Evolutionary conservation across 2,329 filamentous ascomycete species (phyloP).

Genomic region (Talaromyces sp.): DNA sequence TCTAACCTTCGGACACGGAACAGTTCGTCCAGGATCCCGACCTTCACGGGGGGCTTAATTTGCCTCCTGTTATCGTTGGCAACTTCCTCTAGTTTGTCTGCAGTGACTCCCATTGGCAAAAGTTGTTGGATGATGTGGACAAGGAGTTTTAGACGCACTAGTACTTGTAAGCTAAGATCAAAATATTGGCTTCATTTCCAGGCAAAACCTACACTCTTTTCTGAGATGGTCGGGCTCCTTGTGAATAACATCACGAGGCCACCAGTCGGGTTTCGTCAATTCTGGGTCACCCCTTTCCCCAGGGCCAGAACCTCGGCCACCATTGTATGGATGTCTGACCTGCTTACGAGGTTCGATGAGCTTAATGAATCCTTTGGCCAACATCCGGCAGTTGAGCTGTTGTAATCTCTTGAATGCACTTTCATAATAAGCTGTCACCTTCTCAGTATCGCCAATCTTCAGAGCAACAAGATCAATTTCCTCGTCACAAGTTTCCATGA

Average conservation of each 20-base stretch:
- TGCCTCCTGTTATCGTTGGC: conserved; percentile 35
- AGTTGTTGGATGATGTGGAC: conserved; percentile 38
- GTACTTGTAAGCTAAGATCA: neutral
- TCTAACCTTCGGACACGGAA: conserved; percentile 36
- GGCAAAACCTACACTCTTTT: conserved; percentile 36
- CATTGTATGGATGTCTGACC: conserved; percentile 45
- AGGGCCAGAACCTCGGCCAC: conserved; percentile 33
- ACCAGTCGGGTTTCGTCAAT: conserved; percentile 42
- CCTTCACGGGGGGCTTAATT: conserved; percentile 28
- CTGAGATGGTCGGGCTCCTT: conserved; percentile 45
- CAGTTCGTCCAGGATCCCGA: conserved; percentile 36
- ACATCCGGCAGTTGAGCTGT: conserved; percentile 40
- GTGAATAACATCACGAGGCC: conserved; percentile 41
- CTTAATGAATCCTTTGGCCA: conserved; percentile 44
- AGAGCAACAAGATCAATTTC: conserved; percentile 24
- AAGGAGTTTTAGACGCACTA: conserved; percentile 22
- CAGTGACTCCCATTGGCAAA: conserved; percentile 27
- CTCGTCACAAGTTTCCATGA: conserved; percentile 14
- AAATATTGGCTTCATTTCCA: too few species aligned
- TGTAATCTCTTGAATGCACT: conserved; percentile 39
- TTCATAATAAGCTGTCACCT: conserved; percentile 35
- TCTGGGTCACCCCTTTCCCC: conserved; percentile 37
- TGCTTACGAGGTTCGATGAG: conserved; percentile 44
- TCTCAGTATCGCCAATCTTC: conserved; percentile 34
- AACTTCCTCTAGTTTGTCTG: conserved; percentile 35